These are phyloP conservation scores for Porpolomopsis calyptriformis DNA, from an alignment of 768 basidiomycete species.

Conservation along the genomic window DNA sequence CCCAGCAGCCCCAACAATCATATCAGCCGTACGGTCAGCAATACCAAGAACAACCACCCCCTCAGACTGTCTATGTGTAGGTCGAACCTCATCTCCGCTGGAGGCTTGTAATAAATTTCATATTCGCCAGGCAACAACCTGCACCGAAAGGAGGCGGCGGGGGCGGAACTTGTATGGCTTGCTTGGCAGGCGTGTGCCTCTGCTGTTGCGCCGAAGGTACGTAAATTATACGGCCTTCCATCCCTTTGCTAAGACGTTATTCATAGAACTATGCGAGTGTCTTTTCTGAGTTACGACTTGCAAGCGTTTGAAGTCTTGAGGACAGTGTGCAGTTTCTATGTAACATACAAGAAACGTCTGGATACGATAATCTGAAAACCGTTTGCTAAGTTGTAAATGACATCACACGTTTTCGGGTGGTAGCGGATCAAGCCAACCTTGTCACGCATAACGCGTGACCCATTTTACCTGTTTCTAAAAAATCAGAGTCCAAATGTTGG, in stretches of 20 bases:
- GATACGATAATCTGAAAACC: background rate
- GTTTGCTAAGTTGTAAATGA: too few relatives aligned
- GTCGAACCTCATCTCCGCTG: too few relatives aligned
- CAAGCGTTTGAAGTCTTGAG: background rate
- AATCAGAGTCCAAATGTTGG: conserved; percentile 59
- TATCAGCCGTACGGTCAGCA: conserved; percentile 44
- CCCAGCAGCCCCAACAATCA: conserved; percentile 60
- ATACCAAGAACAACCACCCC: conserved; percentile 41
- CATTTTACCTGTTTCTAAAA: conserved; percentile 34
- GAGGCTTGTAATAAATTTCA: background rate
- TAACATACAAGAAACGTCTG: background rate
- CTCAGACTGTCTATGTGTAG: conserved; percentile 75
- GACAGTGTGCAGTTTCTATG: background rate
- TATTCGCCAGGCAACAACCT: conserved; percentile 35
- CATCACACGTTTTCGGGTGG: too few relatives aligned
- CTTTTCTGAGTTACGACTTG: conserved; percentile 50
- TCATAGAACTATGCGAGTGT: conserved; percentile 64
- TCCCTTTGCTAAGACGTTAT: too few relatives aligned
- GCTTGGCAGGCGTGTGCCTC: conserved; percentile 49
- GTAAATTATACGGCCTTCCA: too few relatives aligned
- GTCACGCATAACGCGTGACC: conserved; percentile 38
- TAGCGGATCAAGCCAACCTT: too few relatives aligned
- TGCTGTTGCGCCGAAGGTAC: conserved; percentile 71
- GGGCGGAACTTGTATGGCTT: conserved; percentile 45
- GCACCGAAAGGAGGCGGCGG: conserved; percentile 36